Percentiles rank a stretch among this genome's conserved stretches.
Conservation (phyloP, 768 basidiomycete species). For the Leccinum subtestaceum region DNA sequence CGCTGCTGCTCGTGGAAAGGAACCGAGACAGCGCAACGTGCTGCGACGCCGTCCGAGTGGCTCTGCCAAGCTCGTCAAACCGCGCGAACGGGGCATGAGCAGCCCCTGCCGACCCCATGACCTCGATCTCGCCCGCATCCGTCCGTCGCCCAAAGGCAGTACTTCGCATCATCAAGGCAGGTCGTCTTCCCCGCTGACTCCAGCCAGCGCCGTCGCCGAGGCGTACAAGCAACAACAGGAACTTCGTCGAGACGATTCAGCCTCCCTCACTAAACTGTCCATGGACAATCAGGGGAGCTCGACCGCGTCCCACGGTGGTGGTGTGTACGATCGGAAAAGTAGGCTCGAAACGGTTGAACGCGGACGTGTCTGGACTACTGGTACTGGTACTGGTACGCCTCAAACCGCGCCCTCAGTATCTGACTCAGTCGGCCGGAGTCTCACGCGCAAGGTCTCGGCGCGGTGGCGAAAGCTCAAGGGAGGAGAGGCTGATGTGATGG, state of each 20-base stretch:
- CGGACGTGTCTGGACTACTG: background rate
- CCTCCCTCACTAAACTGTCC: constrained; percentile 18
- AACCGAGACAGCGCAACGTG: constrained; percentile 29
- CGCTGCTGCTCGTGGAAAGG: constrained; percentile 4
- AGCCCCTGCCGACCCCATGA: no score
- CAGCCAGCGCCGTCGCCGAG: constrained; percentile 44
- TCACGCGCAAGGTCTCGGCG: constrained; percentile 38
- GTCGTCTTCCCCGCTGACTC: constrained; percentile 34
- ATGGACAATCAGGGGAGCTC: constrained; percentile 26
- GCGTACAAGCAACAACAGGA: constrained; percentile 47
- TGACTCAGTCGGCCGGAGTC: constrained; percentile 18
- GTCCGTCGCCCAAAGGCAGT: background rate
- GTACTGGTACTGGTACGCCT: background rate
- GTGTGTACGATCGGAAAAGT: constrained; percentile 15
- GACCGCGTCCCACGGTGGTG: constrained; percentile 6
- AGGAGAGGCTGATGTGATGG: background rate
- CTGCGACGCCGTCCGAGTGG: constrained; percentile 32
- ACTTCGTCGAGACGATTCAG: constrained; percentile 14
- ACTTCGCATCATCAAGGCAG: background rate
- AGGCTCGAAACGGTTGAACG: constrained; percentile 5
- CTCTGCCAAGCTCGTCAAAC: constrained; percentile 21
- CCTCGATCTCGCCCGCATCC: background rate
- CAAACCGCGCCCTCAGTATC: constrained; percentile 10
- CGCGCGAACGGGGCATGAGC: constrained; percentile 13
- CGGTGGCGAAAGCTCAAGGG: constrained; percentile 30